Evolutionary conservation across 345 rosid species (phyloP), one percentile per base, ranked within the genome.

Genomic region (thale cress (Arabidopsis thaliana)): DNA sequence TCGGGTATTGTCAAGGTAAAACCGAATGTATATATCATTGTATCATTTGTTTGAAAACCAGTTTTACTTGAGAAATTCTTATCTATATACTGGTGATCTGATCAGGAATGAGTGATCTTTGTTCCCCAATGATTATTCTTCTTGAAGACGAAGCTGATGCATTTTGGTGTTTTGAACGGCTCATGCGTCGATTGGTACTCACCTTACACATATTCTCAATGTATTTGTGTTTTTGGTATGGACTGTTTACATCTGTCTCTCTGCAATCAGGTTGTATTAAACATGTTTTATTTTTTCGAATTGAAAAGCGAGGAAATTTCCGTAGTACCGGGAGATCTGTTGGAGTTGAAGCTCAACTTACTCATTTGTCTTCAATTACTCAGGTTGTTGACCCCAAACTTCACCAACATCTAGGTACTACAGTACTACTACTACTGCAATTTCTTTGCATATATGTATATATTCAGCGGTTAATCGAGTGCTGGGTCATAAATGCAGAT

Each of bases 51-150:
- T 46, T 3, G 3, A 65, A 56, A 74, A 8, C 58, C 25, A 55
- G 8, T 56, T 36, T 36, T 46, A 66, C 78, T 34, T 36, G 41
- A 28, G 4, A 37, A 12, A 13, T 12, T 59, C 46, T 50, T 8
- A 51, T 51, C 8, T 40, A 3, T 51, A 5, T 51, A 63, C 10
- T 23, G 69, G 3, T 67, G 23, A 8, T 44, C 1, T 75, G 59
- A 68, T 73, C 90, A 95, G 98, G 97, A 83, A 95, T 95, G 98
- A 95, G 98, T 58, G 99, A 95, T 75, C 96, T 95, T 64, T 95
- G 99, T 79, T 95, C 98, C 65, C 98, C 99, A 37, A 95, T 95
- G 99, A 90, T 92, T 80, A 84, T 95, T 13, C 96, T 95, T 81
- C 91, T 95, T 41, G 87, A 90, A 23, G 83, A 92, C 52, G 99